Conservation (phyloP, 179 eudicot genomes). For the Carnegiea gigantea region DNA sequence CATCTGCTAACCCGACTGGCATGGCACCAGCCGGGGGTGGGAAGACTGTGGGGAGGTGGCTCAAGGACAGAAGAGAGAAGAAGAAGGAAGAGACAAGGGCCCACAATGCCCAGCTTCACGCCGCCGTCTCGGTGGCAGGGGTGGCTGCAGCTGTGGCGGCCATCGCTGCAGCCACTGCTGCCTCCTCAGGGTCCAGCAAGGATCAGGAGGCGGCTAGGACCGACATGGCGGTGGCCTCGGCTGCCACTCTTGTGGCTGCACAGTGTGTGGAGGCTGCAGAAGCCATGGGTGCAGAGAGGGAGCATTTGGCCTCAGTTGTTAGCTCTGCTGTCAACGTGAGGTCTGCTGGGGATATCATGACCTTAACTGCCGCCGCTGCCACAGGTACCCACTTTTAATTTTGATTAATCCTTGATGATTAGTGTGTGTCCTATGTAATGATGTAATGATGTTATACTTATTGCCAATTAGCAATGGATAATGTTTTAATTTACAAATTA, state of each 20-base stretch:
- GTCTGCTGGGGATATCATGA: slow-evolving; percentile 90
- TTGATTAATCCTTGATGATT: neutral
- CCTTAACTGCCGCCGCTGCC: slow-evolving; percentile 90
- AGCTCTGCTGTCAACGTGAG: slow-evolving; percentile 90
- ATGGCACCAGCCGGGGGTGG: slow-evolving; percentile 33
- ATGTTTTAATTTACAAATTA: neutral
- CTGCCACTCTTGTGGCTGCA: slow-evolving; percentile 92
- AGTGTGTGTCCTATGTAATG: neutral
- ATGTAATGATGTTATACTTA: neutral
- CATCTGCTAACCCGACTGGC: slow-evolving; percentile 16
- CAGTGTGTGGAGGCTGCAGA: slow-evolving; percentile 98
- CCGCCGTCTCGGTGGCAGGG: slow-evolving; percentile 85
- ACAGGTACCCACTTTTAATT: slow-evolving; percentile 49
- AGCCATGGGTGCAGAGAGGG: slow-evolving; percentile 93
- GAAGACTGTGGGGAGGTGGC: slow-evolving; percentile 91
- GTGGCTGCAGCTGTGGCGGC: slow-evolving; percentile 97
- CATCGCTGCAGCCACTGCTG: slow-evolving; percentile 88
- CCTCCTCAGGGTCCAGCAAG: slow-evolving; percentile 59
- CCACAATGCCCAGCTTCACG: slow-evolving; percentile 87
- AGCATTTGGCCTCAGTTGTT: slow-evolving; percentile 76
- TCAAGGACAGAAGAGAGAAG: slow-evolving; percentile 86
- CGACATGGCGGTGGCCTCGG: slow-evolving; percentile 91
- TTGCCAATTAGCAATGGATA: neutral
- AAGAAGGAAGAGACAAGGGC: slow-evolving; percentile 86
- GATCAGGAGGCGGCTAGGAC: slow-evolving; percentile 72